Conservation (phyloP, 2,329 filamentous ascomycete genomes). For the Scytalidium sp. region DNA sequence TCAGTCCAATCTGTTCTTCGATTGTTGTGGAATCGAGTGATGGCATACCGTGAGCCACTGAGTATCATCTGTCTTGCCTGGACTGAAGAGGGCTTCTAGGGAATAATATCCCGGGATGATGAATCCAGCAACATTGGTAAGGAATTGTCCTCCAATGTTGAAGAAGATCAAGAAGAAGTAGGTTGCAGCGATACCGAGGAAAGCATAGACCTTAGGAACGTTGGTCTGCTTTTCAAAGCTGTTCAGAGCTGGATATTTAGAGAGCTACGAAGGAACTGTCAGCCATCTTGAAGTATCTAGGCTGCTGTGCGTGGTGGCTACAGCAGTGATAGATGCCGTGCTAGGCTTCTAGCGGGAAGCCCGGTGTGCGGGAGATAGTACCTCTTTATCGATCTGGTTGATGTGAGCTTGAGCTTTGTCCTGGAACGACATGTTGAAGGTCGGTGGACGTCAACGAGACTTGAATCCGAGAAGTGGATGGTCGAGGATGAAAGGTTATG, state of each 20-base stretch:
- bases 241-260: conserved; percentile 79
- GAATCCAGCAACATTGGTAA: conserved; percentile 85
- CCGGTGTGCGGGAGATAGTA: conserved; percentile 39
- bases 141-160: conserved; percentile 84
- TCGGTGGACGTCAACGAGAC: neutral
- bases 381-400: conserved; percentile 79
- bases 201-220: conserved; percentile 81
- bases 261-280: conserved; percentile 55
- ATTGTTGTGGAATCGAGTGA: neutral
- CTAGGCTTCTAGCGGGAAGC: neutral
- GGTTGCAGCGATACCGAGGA: conserved; percentile 71
- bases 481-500: neutral
- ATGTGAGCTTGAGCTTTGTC: conserved; percentile 76
- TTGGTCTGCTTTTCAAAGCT: conserved; percentile 83
- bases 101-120: conserved; percentile 84
- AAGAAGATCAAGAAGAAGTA: conserved; percentile 93
- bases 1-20: conserved; percentile 12
- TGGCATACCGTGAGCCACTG: conserved; percentile 71
- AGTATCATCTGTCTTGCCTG: conserved; percentile 72
- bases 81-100: conserved; percentile 70
- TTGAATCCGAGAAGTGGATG: conserved; percentile 1
- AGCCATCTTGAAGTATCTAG: conserved; percentile 1
- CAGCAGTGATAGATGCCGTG: neutral
- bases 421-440: conserved; percentile 66
- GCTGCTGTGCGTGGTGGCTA: neutral